Percentiles rank a stretch among this genome's conserved stretches.
Conservation (phyloP, 139 green algal species). For the Chlorella sp. region DNA sequence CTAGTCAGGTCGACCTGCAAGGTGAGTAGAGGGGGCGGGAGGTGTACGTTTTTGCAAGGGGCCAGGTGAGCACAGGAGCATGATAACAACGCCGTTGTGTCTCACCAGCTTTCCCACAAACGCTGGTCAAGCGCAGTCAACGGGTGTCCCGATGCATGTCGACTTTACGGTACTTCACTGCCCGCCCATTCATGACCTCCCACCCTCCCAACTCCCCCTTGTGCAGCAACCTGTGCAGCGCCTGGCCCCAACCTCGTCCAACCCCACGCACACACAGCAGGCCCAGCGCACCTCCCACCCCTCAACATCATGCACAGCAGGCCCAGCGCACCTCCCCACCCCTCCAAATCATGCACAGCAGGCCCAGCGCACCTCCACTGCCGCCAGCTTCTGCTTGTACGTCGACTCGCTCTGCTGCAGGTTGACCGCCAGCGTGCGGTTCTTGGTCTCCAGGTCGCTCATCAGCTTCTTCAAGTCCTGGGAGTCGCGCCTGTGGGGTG, state of each 20-base stretch:
- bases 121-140: background rate
- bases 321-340: no score
- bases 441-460: constrained; percentile 42
- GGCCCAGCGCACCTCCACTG: constrained; percentile 1
- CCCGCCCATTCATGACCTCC: no score
- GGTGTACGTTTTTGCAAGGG: background rate
- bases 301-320: no score
- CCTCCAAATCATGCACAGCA: background rate
- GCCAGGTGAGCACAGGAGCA: no score
- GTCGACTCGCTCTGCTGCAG: constrained; percentile 38
- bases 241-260: no score
- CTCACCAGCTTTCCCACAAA: background rate
- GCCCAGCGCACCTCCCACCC: no score
- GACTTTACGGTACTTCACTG: no score
- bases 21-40: background rate
- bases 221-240: no score
- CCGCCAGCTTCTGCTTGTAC: constrained; percentile 35
- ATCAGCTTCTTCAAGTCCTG: constrained; percentile 39
- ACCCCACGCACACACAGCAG: no score
- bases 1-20: background rate
- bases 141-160: no score
- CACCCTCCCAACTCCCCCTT: no score
- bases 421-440: constrained; percentile 35
- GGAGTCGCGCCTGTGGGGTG: constrained; percentile 24
- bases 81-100: background rate